Base-by-base conservation (phyloP, 2,329 filamentous ascomycete species). In the Colletotrichum sp. region DNA sequence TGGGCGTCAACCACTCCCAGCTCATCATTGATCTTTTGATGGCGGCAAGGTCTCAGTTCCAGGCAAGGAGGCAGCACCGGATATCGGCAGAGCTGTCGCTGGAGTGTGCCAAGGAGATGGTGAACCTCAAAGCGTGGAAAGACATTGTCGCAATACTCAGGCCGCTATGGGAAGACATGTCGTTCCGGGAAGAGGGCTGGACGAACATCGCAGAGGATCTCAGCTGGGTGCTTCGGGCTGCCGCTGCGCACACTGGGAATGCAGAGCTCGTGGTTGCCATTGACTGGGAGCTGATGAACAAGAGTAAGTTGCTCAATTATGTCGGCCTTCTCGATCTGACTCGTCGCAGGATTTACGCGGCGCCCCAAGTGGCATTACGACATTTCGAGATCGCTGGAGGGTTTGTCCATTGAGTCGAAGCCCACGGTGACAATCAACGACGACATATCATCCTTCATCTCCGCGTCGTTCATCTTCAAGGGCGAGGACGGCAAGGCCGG, bases 241-340 rank as follows among this genome's bases (percentile, higher is more conserved):
- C 90, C 13, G 92, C 92, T 6, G 85, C 85, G 5, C 85, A 89
- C 76, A 85, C 86, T 63, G 88, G 88, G 9, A 88, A 90, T 68
- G 88, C 88, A 10, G 89, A 90, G 68, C 84, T 93, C 34, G 87
- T 93, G 10, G 83, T 94, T 44, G 87, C 91, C 32, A 89, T 93
- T 67, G 92, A 93, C 80, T 93, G 93, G 90, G 92, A 94, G 80
- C 85, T 94, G 60, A 86, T 93, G 81, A 88, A 91, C 74, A 88
- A 83, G 60, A 87, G 91, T 92, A 84, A 82, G 90, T 18, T n/a
- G 9, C 26, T 8, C n/a, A 28, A 18, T 49, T 36, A 12, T 18
- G 8, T 63, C 68, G 5, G 8, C 8, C 62, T 55, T 24, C 6
- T 26, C n/a, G 78, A 34, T 64, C 80, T 84, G 73, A 82, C 75